phyloP scores from a whole-genome alignment of 805 yeast genomes.

The Nematodospora valgi region DNA sequence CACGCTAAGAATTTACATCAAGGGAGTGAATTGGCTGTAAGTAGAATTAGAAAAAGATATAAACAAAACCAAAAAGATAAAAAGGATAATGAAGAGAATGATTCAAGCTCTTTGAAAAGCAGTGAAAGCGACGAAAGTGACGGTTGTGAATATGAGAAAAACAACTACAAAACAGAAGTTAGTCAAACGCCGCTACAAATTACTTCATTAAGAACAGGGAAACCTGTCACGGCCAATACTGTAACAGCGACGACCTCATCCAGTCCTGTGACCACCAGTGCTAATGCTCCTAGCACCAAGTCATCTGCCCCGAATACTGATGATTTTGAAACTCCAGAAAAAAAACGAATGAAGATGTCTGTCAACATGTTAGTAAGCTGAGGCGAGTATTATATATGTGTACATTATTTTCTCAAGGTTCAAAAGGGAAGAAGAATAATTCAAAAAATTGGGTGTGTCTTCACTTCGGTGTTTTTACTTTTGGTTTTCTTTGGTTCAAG shows the following conservation, averaged over 20 bases:
- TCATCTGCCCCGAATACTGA: slow-evolving; percentile 1
- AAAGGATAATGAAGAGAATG: slow-evolving; percentile 1
- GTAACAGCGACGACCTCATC: slow-evolving; percentile 1
- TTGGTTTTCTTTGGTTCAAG: too few species aligned
- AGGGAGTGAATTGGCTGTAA: slow-evolving; percentile 42
- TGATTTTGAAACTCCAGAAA: slow-evolving; percentile 25
- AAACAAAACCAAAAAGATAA: slow-evolving; percentile 17
- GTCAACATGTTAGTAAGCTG: slow-evolving; percentile 42
- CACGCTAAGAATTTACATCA: slow-evolving; percentile 45
- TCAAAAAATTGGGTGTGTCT: too few species aligned
- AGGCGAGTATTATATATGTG: not conserved
- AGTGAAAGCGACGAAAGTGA: slow-evolving; percentile 6
- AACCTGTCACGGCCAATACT: not conserved
- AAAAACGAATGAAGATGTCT: slow-evolving; percentile 35
- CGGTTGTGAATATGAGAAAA: slow-evolving; percentile 7
- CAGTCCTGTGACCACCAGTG: not conserved
- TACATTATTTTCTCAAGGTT: not conserved
- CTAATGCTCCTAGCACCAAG: slow-evolving; percentile 1
- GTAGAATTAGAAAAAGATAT: slow-evolving; percentile 38
- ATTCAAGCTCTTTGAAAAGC: slow-evolving; percentile 1
- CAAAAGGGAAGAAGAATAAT: too few species aligned
- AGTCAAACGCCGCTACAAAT: not conserved
- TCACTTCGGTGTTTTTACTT: too few species aligned
- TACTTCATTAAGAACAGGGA: not conserved
- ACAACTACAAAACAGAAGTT: not conserved